Evolutionary conservation across 805 yeast species (phyloP).

Genomic region (Candida boleticola): DNA sequence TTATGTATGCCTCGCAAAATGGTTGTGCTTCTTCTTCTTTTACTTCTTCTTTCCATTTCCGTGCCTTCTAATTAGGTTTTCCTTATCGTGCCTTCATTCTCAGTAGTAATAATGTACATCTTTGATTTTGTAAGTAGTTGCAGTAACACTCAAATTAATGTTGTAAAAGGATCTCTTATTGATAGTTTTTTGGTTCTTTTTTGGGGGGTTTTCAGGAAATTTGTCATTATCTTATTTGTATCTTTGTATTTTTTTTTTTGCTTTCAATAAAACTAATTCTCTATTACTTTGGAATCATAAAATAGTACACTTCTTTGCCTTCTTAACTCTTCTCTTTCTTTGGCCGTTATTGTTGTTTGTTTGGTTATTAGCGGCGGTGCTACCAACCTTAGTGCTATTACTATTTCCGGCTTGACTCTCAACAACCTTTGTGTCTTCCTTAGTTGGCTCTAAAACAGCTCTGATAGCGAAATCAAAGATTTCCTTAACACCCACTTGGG

Average conservation of each 20-base stretch:
- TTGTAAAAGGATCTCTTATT: background rate
- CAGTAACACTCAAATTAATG: background rate
- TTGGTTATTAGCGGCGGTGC: constrained; percentile 1
- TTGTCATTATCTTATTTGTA: background rate
- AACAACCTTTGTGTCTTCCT: constrained; percentile 10
- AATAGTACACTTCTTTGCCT: constrained; percentile 39
- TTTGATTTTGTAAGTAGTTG: background rate
- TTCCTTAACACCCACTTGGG: constrained; percentile 81
- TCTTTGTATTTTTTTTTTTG: background rate
- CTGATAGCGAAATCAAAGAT: constrained; percentile 82
- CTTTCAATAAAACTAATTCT: no score
- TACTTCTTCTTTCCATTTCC: no score
- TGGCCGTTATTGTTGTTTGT: background rate
- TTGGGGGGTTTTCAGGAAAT: no score
- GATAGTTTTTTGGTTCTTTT: background rate
- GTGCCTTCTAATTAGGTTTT: no score
- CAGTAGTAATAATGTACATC: background rate
- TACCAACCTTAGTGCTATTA: constrained; percentile 5
- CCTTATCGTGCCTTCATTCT: no score
- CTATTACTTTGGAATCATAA: constrained; percentile 19
- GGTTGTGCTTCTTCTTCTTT: no score
- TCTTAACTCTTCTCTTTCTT: constrained; percentile 28
- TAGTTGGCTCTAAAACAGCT: constrained; percentile 58
- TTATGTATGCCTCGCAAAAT: no score
- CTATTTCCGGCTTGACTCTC: constrained; percentile 5